Base-by-base conservation (phyloP, 2,329 filamentous ascomycete genomes). In the Stagonosporopsis vannaccii region DNA sequence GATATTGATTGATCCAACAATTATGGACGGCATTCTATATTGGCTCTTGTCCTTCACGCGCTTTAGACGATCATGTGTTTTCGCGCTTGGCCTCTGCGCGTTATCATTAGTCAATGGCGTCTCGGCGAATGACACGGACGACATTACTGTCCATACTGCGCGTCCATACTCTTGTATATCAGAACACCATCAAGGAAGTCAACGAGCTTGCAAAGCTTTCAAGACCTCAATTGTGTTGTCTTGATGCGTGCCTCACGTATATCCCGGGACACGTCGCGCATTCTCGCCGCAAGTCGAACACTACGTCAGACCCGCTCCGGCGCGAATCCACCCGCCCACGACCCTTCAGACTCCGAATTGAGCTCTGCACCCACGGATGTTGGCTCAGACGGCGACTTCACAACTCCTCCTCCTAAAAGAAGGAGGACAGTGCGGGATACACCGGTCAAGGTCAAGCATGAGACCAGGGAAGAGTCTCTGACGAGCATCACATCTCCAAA, bases 341-440 rank as follows among this genome's bases (percentile, higher is more conserved):
- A 59, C 56, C 62, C 61, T 32, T 68, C 71, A 13, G 72, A 69
- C 9, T 75, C 73, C 7, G 71, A 72, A 37, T 50, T 74, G 49
- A 75, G 71, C 50, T 72, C 72, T 19, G 66, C 61, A 37, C 69
- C 71, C 4, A 56, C 63, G 30, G 66, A 69, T 6, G 65, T 59
- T 19, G 61, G 52, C 19, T 71, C 69, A 20, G 71, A 73, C 32
- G 57, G 35, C 19, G 62, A 65, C 19, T 61, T 58, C 23, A 40
- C 58, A 32, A 59, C 41, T 17, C 50, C 51, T 35, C 60, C 53
- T 30, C 67, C 59, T 61, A 86, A 85, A 67, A 80, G 81, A 33
- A 86, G 83, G 65, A 77, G 79, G 56, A 77, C 70, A 17, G 52
- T 69, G 53, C 67, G 71, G 62, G 47, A 65, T 50, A 36, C 74